phyloP scores from a whole-genome alignment of 1,139 yeast genomes.

The Geotrichum restrictum region DNA sequence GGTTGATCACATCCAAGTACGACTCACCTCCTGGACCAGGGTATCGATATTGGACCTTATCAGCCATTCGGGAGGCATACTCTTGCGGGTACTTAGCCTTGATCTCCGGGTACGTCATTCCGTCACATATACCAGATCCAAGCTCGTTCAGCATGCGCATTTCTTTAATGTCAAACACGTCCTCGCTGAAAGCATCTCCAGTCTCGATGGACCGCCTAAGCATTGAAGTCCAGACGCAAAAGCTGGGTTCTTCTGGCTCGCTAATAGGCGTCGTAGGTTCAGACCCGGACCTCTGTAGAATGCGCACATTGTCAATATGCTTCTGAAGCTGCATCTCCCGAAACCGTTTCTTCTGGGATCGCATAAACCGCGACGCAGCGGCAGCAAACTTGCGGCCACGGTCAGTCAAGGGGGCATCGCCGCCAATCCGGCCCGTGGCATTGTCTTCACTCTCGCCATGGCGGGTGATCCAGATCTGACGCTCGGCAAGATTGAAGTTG shows the following conservation, averaged over 20 bases:
- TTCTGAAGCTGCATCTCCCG: slow-evolving; percentile 58
- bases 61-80: slow-evolving; percentile 65
- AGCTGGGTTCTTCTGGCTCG: slow-evolving; percentile 58
- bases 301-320: slow-evolving; percentile 41
- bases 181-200: slow-evolving; percentile 66
- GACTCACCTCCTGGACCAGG: slow-evolving; percentile 98
- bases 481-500: slow-evolving; percentile 82
- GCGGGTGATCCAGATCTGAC: slow-evolving; percentile 92
- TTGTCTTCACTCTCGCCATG: slow-evolving; percentile 92
- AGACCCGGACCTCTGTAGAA: slow-evolving; percentile 31
- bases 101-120: slow-evolving; percentile 83
- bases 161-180: slow-evolving; percentile 68
- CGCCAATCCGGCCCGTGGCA: slow-evolving; percentile 80
- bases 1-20: slow-evolving; percentile 83
- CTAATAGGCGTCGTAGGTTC: slow-evolving; percentile 38
- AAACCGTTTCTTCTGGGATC: slow-evolving; percentile 65
- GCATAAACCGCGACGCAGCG: slow-evolving; percentile 71
- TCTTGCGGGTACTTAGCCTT: slow-evolving; percentile 69
- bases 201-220: slow-evolving; percentile 73
- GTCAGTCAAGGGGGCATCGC: slow-evolving; percentile 74
- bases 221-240: slow-evolving; percentile 94
- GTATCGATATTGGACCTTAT: slow-evolving; percentile 78
- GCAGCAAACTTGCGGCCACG: slow-evolving; percentile 72
- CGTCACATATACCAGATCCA: slow-evolving; percentile 89
- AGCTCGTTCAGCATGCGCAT: slow-evolving; percentile 91